These are phyloP conservation scores for Sphagnurus paluster DNA, from an alignment of 1,284 basidiomycete genomes.

Conservation along the genomic window DNA sequence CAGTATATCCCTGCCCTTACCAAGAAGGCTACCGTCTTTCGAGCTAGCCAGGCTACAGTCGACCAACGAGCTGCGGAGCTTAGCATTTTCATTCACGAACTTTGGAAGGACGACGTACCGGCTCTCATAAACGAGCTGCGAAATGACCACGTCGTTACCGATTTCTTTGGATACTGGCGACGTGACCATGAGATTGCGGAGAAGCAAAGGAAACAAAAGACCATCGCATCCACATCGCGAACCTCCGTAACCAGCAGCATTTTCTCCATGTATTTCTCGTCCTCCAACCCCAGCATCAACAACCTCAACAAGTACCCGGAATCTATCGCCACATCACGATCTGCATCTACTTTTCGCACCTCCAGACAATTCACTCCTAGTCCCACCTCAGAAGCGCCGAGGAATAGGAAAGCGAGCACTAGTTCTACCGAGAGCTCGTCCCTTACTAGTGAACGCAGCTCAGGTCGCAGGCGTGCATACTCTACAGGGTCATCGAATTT, in stretches of 20 bases:
- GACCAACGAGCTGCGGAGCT: slow-evolving; percentile 64
- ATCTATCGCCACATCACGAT: slow-evolving; percentile 13
- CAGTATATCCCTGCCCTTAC: slow-evolving; percentile 62
- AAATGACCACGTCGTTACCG: slow-evolving; percentile 53
- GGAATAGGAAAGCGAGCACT: slow-evolving; percentile 21
- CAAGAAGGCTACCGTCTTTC: slow-evolving; percentile 71
- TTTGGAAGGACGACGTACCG: slow-evolving; percentile 63
- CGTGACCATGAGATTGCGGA: slow-evolving; percentile 62
- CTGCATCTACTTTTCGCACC: slow-evolving; percentile 7
- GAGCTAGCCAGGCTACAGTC: slow-evolving; percentile 64
- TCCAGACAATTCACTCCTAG: slow-evolving; percentile 6
- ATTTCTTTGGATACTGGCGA: slow-evolving; percentile 79
- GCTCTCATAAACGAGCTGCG: slow-evolving; percentile 65
- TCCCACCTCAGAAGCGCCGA: slow-evolving; percentile 4
- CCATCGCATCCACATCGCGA: slow-evolving; percentile 23
- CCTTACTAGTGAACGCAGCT: too few relatives aligned
- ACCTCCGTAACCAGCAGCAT: slow-evolving; percentile 45
- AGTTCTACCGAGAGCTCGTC: slow-evolving; percentile 31
- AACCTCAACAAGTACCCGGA: slow-evolving; percentile 17
- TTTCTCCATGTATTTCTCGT: slow-evolving; percentile 56
- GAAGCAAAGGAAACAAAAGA: slow-evolving; percentile 38
- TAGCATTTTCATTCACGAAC: slow-evolving; percentile 51
- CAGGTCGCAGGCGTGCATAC: slow-evolving; percentile 29
- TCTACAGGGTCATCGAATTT: slow-evolving; percentile 44
- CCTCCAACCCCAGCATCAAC: slow-evolving; percentile 32